phyloP scores from a whole-genome alignment of 352 stramenopile species.

The Plasmopara muralis region DNA sequence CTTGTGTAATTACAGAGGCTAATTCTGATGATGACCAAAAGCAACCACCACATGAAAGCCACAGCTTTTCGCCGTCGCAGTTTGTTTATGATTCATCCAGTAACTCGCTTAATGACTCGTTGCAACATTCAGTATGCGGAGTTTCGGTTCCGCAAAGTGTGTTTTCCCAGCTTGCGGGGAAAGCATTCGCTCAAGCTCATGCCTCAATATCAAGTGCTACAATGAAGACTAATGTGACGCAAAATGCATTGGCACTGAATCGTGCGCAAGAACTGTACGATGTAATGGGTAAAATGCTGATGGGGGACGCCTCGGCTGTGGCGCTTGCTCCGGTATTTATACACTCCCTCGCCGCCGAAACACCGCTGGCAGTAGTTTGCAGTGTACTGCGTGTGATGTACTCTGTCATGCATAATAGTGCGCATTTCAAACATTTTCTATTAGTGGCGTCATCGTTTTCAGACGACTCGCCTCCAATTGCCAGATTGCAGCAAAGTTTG shows the following conservation, averaged over 20 bases:
- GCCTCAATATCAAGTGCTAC: conserved; percentile 33
- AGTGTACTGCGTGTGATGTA: conserved; percentile 51
- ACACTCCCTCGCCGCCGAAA: conserved; percentile 42
- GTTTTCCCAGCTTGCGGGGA: conserved; percentile 43
- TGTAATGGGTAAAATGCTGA: conserved; percentile 45
- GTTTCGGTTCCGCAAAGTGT: conserved; percentile 47
- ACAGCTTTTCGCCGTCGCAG: conserved; percentile 17
- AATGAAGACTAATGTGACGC: conserved; percentile 27
- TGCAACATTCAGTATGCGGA: conserved; percentile 16
- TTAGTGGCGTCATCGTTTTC: conserved; percentile 23
- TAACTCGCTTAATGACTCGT: conserved; percentile 22
- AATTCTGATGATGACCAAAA: conserved; percentile 14
- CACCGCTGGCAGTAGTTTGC: conserved; percentile 32
- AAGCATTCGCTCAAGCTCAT: conserved; percentile 29
- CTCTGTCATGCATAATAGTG: conserved; percentile 41
- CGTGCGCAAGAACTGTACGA: conserved; percentile 44
- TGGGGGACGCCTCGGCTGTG: conserved; percentile 32
- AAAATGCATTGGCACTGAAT: conserved; percentile 28
- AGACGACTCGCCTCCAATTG: conserved; percentile 9
- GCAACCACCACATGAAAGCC: conserved; percentile 10
- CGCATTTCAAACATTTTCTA: conserved; percentile 45
- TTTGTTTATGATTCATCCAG: conserved; percentile 17
- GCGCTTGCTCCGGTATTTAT: conserved; percentile 41
- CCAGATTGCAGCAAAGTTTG: conserved; percentile 3
- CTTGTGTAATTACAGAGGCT: neutral